phyloP scores from a whole-genome alignment of 2,329 filamentous ascomycete genomes.

The Fusarium sterilihyphosum region DNA sequence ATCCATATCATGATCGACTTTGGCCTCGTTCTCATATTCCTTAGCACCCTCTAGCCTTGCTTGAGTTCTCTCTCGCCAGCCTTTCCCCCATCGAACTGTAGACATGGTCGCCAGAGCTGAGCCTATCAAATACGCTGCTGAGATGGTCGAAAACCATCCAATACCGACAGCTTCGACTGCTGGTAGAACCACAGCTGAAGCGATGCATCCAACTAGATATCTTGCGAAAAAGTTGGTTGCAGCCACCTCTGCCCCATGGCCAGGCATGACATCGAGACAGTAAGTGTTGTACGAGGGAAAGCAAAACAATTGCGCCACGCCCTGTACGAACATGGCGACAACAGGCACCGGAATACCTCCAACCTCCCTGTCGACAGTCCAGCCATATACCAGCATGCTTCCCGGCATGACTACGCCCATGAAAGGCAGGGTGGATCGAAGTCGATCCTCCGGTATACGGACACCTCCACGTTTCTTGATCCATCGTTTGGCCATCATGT shows the following conservation, averaged over 20 bases:
- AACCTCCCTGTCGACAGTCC: conserved; percentile 59
- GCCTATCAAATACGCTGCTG: conserved; percentile 49
- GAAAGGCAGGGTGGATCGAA: conserved; percentile 67
- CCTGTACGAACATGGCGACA: conserved; percentile 78
- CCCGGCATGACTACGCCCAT: conserved; percentile 67
- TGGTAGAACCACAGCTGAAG: conserved; percentile 77
- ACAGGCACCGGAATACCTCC: conserved; percentile 71
- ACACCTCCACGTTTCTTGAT: conserved; percentile 66
- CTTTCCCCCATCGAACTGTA: conserved; percentile 52
- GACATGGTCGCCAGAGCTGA: conserved; percentile 50
- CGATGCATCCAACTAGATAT: conserved; percentile 78
- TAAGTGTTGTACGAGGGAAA: conserved; percentile 83
- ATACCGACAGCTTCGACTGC: conserved; percentile 79
- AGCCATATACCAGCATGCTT: conserved; percentile 72
- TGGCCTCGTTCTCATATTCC: conserved; percentile 17
- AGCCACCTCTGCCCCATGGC: conserved; percentile 75
- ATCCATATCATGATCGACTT: neutral
- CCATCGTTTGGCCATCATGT: conserved; percentile 72
- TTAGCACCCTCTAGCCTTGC: conserved; percentile 23
- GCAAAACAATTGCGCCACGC: conserved; percentile 78
- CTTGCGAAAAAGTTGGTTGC: conserved; percentile 83
- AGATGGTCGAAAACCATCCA: conserved; percentile 82
- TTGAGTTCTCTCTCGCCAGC: conserved; percentile 53
- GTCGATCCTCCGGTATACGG: conserved; percentile 74
- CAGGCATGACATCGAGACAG: conserved; percentile 82